These are phyloP conservation scores for Mycena filopes DNA, from an alignment of 768 basidiomycete genomes.

Conservation along the genomic window DNA sequence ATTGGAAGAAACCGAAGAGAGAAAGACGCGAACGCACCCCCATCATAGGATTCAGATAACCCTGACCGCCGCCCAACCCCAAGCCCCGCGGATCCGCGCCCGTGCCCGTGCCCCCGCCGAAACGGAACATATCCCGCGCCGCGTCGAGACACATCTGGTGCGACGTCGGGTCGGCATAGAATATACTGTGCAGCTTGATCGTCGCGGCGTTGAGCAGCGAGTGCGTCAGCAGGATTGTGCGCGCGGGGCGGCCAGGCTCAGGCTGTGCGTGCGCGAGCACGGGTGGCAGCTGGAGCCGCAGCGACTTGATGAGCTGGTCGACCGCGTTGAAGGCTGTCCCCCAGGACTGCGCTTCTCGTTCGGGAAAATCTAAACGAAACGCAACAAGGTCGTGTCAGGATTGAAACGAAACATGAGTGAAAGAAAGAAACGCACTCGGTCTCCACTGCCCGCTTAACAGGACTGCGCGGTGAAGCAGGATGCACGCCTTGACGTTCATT, in stretches of 20 bases:
- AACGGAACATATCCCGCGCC: constrained; percentile 54
- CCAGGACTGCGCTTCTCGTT: constrained; percentile 55
- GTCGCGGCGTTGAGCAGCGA: constrained; percentile 59
- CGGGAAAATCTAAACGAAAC: constrained; percentile 48
- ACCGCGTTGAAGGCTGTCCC: constrained; percentile 56
- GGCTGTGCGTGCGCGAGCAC: constrained; percentile 43
- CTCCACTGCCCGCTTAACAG: constrained; percentile 61
- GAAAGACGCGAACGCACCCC: constrained; percentile 55
- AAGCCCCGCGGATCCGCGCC: constrained; percentile 51
- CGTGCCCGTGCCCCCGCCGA: no score
- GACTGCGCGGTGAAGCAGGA: constrained; percentile 68
- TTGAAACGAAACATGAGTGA: not conserved
- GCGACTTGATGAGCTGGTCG: constrained; percentile 56
- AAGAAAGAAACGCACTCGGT: constrained; percentile 46
- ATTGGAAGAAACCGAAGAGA: constrained; percentile 11
- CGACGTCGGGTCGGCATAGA: constrained; percentile 55
- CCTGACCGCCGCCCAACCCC: no score
- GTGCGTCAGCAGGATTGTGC: constrained; percentile 57
- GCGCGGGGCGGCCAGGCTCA: constrained; percentile 46
- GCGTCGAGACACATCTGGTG: constrained; percentile 55
- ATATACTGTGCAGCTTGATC: constrained; percentile 63
- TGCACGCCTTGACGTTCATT: constrained; percentile 63
- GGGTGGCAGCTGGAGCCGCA: constrained; percentile 51
- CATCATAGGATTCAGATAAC: constrained; percentile 60
- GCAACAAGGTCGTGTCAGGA: no score